Evolutionary conservation across 2,329 filamentous ascomycete species (phyloP).

Genomic region (Hypomyces rosellus): DNA sequence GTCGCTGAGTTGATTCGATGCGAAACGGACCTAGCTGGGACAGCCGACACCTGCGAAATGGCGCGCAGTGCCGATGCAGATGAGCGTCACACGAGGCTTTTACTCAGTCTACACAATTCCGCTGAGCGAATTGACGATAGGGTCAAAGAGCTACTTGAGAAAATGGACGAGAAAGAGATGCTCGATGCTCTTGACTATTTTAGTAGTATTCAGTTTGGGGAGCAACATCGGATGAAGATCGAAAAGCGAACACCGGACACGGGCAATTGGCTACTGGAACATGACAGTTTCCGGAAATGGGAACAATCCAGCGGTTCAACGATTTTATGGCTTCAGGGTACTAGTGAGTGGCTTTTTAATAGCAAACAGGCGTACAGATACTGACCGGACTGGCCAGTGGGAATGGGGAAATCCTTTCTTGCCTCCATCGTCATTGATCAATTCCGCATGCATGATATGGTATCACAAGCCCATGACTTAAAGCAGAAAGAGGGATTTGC

Average conservation of each 20-base stretch:
- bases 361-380: background rate
- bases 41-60: background rate
- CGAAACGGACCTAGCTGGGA: background rate
- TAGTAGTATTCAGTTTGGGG: slow-evolving; percentile 1
- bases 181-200: background rate
- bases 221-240: background rate
- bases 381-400: background rate
- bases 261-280: background rate
- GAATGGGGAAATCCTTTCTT: slow-evolving; percentile 4
- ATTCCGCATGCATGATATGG: background rate
- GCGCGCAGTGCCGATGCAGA: background rate
- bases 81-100: background rate
- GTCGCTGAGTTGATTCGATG: background rate
- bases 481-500: background rate
- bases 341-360: background rate
- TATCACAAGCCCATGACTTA: background rate
- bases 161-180: background rate
- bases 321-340: slow-evolving; percentile 5
- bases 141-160: background rate
- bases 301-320: background rate
- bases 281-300: background rate
- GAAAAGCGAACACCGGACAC: background rate
- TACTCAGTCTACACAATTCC: background rate
- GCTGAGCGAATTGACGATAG: background rate
- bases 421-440: background rate